Base-by-base conservation (phyloP, 345 rosid genomes). In the Citrus sinensis region DNA sequence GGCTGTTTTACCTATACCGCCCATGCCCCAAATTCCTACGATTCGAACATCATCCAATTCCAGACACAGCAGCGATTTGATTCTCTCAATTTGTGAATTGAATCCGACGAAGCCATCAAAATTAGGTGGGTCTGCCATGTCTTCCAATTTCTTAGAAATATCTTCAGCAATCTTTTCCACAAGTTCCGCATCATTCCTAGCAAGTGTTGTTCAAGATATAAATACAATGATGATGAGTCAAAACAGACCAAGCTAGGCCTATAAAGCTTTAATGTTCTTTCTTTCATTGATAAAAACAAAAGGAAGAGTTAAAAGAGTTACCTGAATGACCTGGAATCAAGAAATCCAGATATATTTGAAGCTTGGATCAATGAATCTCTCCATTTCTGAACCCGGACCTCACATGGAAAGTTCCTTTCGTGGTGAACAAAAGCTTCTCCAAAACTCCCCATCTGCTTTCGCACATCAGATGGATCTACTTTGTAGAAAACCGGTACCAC, bases 1-100 rank as follows among this genome's bases (percentile, higher is more conserved):
- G 24, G 76, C 59, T 22, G 76, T 72, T 35, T 72, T 72, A 14
- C 66, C 76, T 0, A 72, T 72, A 14, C 76, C 76, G 16, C 76
- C 76, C 76, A 72, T 72, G 30, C 76, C 66, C 22, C 65, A 35
- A 14, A 58, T 46, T 32, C 76, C 76, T 58, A 72, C 2, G 2
- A 72, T 7, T 24, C 51, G 76, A 72, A 58, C 27, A 39, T 40
- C 35, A 11, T 5, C 2, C 66, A 59, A 24, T 35, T 29, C 67
- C 16, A 35, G 16, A 19, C 67, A 4, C 7, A 73, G 17, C 7
- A 74, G 5, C 19, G 76, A 60, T 17, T 60, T 63, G 9, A 74
- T 17, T 46, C 6, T 9, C 29, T 63, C 60, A 49, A 74, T 20
- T 0, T 58, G 58, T 46, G 77, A 74, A 40, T 16, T n/a, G 19